A percentile compares a stretch with the other conserved stretches of the same genome.
These are phyloP conservation scores for Venturiaceae sp. DNA, from an alignment of 2,329 filamentous ascomycete genomes.

Conservation along the genomic window DNA sequence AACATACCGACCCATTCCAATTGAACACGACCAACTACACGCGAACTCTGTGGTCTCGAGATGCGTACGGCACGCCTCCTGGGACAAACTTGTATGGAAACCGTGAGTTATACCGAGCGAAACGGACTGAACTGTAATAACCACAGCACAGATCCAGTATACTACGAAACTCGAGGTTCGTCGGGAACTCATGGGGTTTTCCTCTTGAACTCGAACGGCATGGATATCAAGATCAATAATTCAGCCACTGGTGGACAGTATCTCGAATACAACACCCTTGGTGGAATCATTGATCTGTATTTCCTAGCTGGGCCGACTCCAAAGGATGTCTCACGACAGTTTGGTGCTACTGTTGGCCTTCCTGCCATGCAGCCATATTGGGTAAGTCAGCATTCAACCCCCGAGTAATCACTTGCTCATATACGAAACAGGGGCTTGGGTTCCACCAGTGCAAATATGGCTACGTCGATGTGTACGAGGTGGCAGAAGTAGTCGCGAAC, in stretches of 20 bases:
- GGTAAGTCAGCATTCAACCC: constrained; percentile 11
- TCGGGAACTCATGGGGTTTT: constrained; percentile 26
- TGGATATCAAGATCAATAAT: constrained; percentile 67
- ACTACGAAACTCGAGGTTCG: constrained; percentile 57
- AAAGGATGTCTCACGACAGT: constrained; percentile 37
- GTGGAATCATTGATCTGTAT: constrained; percentile 61
- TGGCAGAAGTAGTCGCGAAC: constrained; percentile 59
- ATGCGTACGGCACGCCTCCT: constrained; percentile 51
- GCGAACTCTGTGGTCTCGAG: constrained; percentile 60
- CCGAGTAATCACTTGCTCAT: background rate
- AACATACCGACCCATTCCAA: constrained; percentile 63
- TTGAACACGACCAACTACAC: constrained; percentile 61
- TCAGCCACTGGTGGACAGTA: constrained; percentile 51
- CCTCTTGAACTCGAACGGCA: constrained; percentile 30
- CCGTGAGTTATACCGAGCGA: background rate
- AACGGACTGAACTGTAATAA: background rate
- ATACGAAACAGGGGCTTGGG: constrained; percentile 26
- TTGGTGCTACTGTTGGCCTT: constrained; percentile 39
- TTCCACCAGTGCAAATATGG: constrained; percentile 45
- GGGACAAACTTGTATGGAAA: constrained; percentile 58
- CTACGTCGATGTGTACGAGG: constrained; percentile 49
- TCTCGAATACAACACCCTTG: constrained; percentile 70
- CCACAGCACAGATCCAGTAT: constrained; percentile 56
- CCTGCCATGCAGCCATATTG: constrained; percentile 43
- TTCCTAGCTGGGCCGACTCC: constrained; percentile 40